Conservation (phyloP, 345 rosid species). For the Boechera divaricarpa region DNA sequence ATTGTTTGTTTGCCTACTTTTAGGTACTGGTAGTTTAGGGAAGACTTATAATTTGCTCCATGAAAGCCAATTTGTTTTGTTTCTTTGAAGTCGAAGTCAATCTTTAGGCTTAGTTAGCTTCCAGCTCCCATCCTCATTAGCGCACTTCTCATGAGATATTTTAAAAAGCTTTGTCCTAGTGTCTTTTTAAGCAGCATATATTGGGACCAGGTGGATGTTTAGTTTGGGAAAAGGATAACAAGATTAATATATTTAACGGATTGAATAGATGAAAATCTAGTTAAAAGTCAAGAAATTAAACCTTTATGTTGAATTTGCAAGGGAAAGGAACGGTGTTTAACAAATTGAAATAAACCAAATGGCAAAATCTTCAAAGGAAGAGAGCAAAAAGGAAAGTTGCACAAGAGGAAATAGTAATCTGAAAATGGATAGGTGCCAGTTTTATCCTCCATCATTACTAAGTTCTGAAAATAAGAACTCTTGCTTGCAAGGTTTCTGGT, state of each 20-base stretch:
- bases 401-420: conserved; percentile 14
- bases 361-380: neutral
- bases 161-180: conserved; percentile 17
- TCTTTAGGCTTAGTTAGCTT: conserved; percentile 33
- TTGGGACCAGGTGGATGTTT: neutral
- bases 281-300: too few species aligned
- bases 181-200: conserved; percentile 9
- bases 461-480: conserved; percentile 6
- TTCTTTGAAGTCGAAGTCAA: conserved; percentile 26
- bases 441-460: neutral
- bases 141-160: conserved; percentile 27
- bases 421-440: neutral
- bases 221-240: conserved; percentile 1
- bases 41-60: conserved; percentile 13
- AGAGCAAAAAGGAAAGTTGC: neutral
- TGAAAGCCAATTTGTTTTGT: conserved; percentile 18
- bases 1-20: conserved; percentile 24
- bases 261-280: neutral
- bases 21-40: conserved; percentile 16
- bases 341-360: neutral
- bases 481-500: conserved; percentile 26
- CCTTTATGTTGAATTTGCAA: neutral
- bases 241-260: neutral
- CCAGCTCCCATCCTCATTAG: conserved; percentile 5
- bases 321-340: neutral